Evolutionary conservation across 2,329 filamentous ascomycete genomes (phyloP).

Genomic region (Zymoseptoria tritici): DNA sequence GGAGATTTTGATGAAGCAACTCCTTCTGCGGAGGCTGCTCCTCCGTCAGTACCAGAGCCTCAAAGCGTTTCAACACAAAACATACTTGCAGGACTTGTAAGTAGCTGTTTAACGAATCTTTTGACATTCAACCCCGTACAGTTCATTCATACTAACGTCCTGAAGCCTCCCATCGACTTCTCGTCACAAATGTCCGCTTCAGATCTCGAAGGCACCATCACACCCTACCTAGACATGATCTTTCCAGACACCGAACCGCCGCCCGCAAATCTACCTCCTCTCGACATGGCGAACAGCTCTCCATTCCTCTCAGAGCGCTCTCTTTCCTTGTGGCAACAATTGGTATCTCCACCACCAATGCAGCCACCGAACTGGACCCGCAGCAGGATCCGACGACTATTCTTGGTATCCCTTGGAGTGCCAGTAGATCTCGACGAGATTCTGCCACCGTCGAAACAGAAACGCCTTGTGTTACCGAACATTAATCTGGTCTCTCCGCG

Average conservation of each 20-base stretch:
- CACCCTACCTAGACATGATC: constrained; percentile 59
- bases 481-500: constrained; percentile 43
- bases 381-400: constrained; percentile 86
- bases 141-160: background rate
- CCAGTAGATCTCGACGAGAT: constrained; percentile 97
- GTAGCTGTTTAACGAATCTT: constrained; percentile 25
- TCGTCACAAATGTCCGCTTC: constrained; percentile 35
- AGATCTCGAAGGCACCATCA: constrained; percentile 52
- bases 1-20: constrained; percentile 43
- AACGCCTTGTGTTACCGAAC: constrained; percentile 90
- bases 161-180: constrained; percentile 19
- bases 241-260: constrained; percentile 49
- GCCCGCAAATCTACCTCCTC: constrained; percentile 19
- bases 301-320: constrained; percentile 80
- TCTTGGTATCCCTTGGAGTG: constrained; percentile 90
- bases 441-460: constrained; percentile 91
- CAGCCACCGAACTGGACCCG: constrained; percentile 98
- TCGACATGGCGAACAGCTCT: constrained; percentile 33
- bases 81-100: constrained; percentile 42
- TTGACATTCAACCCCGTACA: background rate
- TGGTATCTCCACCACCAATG: constrained; percentile 87
- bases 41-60: constrained; percentile 19
- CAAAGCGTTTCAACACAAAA: constrained; percentile 28
- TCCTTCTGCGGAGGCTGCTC: constrained; percentile 33
- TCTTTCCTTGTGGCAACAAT: constrained; percentile 89